Evolutionary conservation across 2,329 filamentous ascomycete genomes (phyloP).

Genomic region (Verticillium klebahnii): DNA sequence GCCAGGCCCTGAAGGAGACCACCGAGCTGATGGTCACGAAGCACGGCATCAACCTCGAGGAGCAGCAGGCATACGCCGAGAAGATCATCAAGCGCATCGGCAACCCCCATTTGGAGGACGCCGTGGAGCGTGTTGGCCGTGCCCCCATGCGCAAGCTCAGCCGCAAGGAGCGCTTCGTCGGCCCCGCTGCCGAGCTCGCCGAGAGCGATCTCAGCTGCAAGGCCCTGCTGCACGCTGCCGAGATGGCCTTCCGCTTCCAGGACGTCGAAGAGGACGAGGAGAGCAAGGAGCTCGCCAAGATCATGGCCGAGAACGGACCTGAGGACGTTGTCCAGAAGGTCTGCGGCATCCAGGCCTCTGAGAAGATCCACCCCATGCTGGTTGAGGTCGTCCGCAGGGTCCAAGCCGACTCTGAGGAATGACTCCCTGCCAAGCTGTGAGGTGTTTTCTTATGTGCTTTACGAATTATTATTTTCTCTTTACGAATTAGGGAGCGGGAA

Average conservation of each 20-base stretch:
- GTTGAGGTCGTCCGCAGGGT: slow-evolving; percentile 79
- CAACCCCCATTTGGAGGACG: slow-evolving; percentile 89
- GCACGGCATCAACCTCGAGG: slow-evolving; percentile 69
- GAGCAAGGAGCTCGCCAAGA: slow-evolving; percentile 77
- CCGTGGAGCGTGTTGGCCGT: slow-evolving; percentile 90
- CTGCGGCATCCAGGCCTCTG: slow-evolving; percentile 70
- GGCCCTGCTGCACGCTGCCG: slow-evolving; percentile 74
- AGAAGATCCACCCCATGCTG: slow-evolving; percentile 74
- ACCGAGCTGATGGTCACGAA: slow-evolving; percentile 81
- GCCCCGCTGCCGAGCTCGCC: slow-evolving; percentile 82
- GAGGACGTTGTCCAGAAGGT: slow-evolving; percentile 75
- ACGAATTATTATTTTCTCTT: slow-evolving; percentile 3
- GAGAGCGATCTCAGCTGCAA: slow-evolving; percentile 71
- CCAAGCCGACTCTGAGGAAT: slow-evolving; percentile 57
- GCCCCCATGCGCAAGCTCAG: slow-evolving; percentile 90
- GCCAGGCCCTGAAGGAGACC: slow-evolving; percentile 78
- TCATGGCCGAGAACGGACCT: slow-evolving; percentile 69
- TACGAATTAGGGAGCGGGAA: not conserved
- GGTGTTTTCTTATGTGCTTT: not conserved
- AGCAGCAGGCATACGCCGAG: slow-evolving; percentile 82
- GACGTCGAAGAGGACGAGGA: slow-evolving; percentile 90
- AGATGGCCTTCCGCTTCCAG: slow-evolving; percentile 94
- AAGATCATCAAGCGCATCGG: slow-evolving; percentile 91
- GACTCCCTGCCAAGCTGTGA: slow-evolving; percentile 20
- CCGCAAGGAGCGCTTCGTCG: slow-evolving; percentile 94